Evolutionary conservation across 1,284 basidiomycete species (phyloP), one percentile per base, ranked within the genome.

Genomic region (Cutaneotrichosporon cavernicola): DNA sequence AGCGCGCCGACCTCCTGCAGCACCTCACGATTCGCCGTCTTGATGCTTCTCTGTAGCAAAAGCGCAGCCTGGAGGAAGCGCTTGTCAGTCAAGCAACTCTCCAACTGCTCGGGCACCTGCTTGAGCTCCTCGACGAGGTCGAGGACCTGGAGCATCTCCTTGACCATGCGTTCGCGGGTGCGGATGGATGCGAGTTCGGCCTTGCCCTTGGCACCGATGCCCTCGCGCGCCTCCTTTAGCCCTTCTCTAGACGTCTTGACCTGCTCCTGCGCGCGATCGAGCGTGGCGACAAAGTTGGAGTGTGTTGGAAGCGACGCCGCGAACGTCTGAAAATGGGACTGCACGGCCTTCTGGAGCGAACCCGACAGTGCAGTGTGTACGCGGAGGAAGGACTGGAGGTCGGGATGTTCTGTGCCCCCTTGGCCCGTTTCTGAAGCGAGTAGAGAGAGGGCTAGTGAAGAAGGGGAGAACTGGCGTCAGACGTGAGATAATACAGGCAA

Each of bases 31-130:
- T 91, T 95, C 72, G 96, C 93, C 38, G 89, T 86, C 78, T 96
- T 98, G 61, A 97, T 81, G 74, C 91, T 94, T 55, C 90, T 85
- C 46, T 97, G 88, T 31, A 99, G 86, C 26, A 99, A 83, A 16
- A 92, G 87, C 2, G 96, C 88, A 0, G 96, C 96, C 69, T 95
- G 89, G 43, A 98, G 82, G 58, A 98, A 87, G 8, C 90, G 87
- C 77, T 99, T 99, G 79, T 98, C 97, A 1, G 94, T 90, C 77
- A 99, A 92, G n/a, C 98, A 82, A 6, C 89, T 88, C 78, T 99
- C 97, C 32, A 99, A 84, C 22, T 89, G 85, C 73, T 99, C 97
- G 1, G 97, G 96, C 0, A 98, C 89, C 56, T 88, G 85, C 78
- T 94, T 95, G 46, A 99, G 83, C 71, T 90, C 86, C 75, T 98